Evolutionary conservation across 495 filamentous ascomycete genomes (phyloP).

Genomic region (Xylaria intraflava): DNA sequence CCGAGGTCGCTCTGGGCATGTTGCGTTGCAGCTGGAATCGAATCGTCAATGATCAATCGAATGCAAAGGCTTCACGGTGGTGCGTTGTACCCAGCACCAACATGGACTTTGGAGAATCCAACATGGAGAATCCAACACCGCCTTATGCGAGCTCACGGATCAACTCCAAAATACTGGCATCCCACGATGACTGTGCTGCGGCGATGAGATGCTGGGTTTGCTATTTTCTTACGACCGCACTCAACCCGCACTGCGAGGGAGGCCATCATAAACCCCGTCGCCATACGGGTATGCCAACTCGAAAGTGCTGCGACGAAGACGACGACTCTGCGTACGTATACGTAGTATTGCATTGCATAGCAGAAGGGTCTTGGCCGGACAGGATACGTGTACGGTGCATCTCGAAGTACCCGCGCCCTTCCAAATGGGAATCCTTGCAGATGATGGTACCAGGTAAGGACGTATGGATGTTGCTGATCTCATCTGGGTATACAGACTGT

Average conservation of each 20-base stretch:
- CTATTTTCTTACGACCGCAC: not conserved
- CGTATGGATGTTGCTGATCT: not conserved
- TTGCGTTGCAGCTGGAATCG: not conserved
- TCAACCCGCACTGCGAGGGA: not conserved
- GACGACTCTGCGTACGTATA: not conserved
- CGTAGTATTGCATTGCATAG: slow-evolving; percentile 7
- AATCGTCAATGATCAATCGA: not conserved
- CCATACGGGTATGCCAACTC: not conserved
- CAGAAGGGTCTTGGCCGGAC: not conserved
- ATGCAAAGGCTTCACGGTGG: not conserved
- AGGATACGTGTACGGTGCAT: slow-evolving; percentile 12
- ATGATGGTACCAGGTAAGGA: not conserved
- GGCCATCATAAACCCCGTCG: not conserved
- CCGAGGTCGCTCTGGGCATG: not conserved
- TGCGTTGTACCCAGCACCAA: slow-evolving; percentile 6
- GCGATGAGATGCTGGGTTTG: not conserved
- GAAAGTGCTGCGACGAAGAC: too few relatives aligned
- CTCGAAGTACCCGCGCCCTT: slow-evolving; percentile 6
- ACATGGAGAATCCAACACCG: slow-evolving; percentile 4
- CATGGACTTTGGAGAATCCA: not conserved
- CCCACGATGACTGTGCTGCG: not conserved
- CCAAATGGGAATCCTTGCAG: not conserved
- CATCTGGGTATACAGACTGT: not conserved
- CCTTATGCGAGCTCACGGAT: too few relatives aligned
- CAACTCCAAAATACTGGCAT: not conserved